phyloP scores from a whole-genome alignment of 169 alveolate species.

The Babesia sp. region DNA sequence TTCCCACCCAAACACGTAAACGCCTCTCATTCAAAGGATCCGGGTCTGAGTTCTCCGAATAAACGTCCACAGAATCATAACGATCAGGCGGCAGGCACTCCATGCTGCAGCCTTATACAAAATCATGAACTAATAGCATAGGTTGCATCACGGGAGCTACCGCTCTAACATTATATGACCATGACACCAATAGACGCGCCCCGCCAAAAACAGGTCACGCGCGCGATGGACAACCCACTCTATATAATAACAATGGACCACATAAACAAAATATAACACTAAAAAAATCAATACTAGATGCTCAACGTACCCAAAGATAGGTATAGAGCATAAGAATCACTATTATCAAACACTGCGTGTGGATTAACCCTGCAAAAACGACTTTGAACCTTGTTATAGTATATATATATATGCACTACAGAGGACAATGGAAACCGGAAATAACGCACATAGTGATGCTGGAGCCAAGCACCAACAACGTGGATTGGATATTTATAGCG shows the following conservation, averaged over 20 bases:
- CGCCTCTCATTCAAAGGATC: constrained; percentile 57
- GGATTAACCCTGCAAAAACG: too few relatives aligned
- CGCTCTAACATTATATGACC: neutral
- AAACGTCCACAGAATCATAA: neutral
- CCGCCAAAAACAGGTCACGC: too few relatives aligned
- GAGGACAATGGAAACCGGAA: too few relatives aligned
- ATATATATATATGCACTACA: too few relatives aligned
- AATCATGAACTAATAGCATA: neutral
- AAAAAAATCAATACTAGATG: too few relatives aligned
- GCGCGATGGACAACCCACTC: too few relatives aligned
- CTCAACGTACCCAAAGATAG: too few relatives aligned
- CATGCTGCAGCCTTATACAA: constrained; percentile 14
- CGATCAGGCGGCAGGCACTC: neutral
- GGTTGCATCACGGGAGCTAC: constrained; percentile 2
- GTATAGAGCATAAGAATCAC: too few relatives aligned
- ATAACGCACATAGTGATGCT: neutral
- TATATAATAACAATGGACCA: too few relatives aligned
- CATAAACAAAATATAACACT: too few relatives aligned
- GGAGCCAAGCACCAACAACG: neutral
- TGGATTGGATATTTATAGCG: constrained; percentile 14
- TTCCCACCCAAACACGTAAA: constrained; percentile 62
- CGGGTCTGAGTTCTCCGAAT: constrained; percentile 9
- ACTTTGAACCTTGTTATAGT: too few relatives aligned
- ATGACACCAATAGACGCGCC: neutral
- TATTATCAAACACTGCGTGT: too few relatives aligned